Evolutionary conservation across 2,329 filamentous ascomycete species (phyloP).

Genomic region (Colletotrichum musicola): DNA sequence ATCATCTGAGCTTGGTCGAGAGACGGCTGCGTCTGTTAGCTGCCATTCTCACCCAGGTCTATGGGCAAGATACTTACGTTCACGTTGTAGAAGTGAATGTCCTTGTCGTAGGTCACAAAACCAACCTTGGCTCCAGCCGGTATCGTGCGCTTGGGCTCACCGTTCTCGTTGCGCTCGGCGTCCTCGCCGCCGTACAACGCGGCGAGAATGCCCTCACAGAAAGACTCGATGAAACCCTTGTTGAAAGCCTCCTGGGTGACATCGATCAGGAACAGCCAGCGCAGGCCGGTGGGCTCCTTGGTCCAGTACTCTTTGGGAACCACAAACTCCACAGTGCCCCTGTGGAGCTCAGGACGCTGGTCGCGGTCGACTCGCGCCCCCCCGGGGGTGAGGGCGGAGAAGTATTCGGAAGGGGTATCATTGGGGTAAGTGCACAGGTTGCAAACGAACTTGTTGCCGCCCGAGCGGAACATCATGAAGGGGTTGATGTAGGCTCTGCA

Average conservation of each 20-base stretch:
- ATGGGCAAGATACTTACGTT: constrained; percentile 68
- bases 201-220: constrained; percentile 88
- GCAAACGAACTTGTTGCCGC: constrained; percentile 96
- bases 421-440: constrained; percentile 99
- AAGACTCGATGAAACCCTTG: constrained; percentile 89
- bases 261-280: constrained; percentile 93
- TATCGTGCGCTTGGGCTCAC: constrained; percentile 68
- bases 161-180: constrained; percentile 65
- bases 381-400: constrained; percentile 87
- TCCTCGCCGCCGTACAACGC: constrained; percentile 83
- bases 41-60: too few species aligned
- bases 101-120: constrained; percentile 95
- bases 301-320: constrained; percentile 99
- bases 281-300: constrained; percentile 88
- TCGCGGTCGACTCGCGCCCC: constrained; percentile 89
- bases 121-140: constrained; percentile 88
- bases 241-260: constrained; percentile 92
- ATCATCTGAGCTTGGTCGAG: constrained; percentile 95
- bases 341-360: constrained; percentile 88
- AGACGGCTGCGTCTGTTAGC: constrained; percentile 63
- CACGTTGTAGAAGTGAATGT: constrained; percentile 98
- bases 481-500: constrained; percentile 98
- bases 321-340: constrained; percentile 94
- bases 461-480: constrained; percentile 96
- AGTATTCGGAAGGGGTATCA: constrained; percentile 92